phyloP scores from a whole-genome alignment of 306 rosid genomes.

The Malus orientalis region DNA sequence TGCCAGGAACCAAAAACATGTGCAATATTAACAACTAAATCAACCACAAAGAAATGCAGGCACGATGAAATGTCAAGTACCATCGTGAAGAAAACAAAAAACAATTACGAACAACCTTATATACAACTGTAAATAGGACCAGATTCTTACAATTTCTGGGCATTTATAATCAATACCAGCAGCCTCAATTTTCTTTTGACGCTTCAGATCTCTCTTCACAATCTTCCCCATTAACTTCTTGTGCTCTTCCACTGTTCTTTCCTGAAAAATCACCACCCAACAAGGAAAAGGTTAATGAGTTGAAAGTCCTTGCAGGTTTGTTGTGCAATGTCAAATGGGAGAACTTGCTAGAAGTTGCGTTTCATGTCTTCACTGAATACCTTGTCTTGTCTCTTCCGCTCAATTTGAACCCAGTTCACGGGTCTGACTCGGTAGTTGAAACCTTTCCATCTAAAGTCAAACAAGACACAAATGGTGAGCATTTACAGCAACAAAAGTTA shows the following conservation, averaged over 20 bases:
- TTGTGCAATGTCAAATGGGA: background rate
- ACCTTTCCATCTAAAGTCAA: constrained; percentile 62
- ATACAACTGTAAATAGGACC: background rate
- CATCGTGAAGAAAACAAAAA: background rate
- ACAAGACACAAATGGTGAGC: background rate
- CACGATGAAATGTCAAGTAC: background rate
- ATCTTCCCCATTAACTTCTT: constrained; percentile 55
- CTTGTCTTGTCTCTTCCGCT: constrained; percentile 56
- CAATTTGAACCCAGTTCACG: constrained; percentile 45
- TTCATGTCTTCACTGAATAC: constrained; percentile 20
- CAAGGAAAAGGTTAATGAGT: background rate
- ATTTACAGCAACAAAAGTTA: background rate
- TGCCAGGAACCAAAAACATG: constrained; percentile 18
- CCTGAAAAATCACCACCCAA: constrained; percentile 37
- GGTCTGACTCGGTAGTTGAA: constrained; percentile 48
- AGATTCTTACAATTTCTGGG: constrained; percentile 73
- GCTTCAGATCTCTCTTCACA: constrained; percentile 43
- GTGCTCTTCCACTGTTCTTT: constrained; percentile 64
- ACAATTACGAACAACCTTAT: background rate
- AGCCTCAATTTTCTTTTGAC: constrained; percentile 61
- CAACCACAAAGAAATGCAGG: background rate
- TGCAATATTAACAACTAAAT: background rate
- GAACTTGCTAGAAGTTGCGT: background rate
- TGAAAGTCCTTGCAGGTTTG: background rate
- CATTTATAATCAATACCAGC: constrained; percentile 81